Conservation (phyloP, 768 basidiomycete species). For the Amanita molliuscula region DNA sequence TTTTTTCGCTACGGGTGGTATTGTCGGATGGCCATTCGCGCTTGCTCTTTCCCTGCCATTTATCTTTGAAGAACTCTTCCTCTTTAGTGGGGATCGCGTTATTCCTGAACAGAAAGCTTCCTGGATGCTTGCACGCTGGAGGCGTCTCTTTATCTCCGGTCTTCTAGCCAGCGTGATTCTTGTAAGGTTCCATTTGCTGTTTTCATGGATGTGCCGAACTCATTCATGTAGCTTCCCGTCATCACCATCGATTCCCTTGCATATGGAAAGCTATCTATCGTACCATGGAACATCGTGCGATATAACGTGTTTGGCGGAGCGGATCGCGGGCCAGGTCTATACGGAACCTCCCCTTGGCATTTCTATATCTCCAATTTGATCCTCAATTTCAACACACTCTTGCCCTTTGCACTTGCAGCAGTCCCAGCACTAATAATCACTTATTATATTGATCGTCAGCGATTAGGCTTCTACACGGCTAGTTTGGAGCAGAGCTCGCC, state of each 20-base stretch:
- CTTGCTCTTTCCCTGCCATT: slow-evolving; percentile 82
- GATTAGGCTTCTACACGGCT: slow-evolving; percentile 49
- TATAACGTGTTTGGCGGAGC: slow-evolving; percentile 88
- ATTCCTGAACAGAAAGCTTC: slow-evolving; percentile 26
- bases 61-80: slow-evolving; percentile 80
- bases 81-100: slow-evolving; percentile 61
- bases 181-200: slow-evolving; percentile 28
- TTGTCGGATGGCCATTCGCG: slow-evolving; percentile 98
- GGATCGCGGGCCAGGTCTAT: slow-evolving; percentile 80
- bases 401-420: slow-evolving; percentile 72
- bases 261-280: slow-evolving; percentile 70
- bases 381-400: slow-evolving; percentile 88
- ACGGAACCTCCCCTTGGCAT: slow-evolving; percentile 81
- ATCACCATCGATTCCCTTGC: slow-evolving; percentile 75
- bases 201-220: background rate
- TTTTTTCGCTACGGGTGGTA: slow-evolving; percentile 68
- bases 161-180: slow-evolving; percentile 49
- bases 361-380: slow-evolving; percentile 86
- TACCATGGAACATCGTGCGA: slow-evolving; percentile 86
- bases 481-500: slow-evolving; percentile 61
- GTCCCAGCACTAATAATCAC: slow-evolving; percentile 74
- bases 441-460: slow-evolving; percentile 61
- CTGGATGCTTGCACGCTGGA: slow-evolving; percentile 60
- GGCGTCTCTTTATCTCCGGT: slow-evolving; percentile 42
- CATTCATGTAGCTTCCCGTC: slow-evolving; percentile 60